Evolutionary conservation across 179 eudicot species (phyloP).

Genomic region (Drosera spatulata): DNA sequence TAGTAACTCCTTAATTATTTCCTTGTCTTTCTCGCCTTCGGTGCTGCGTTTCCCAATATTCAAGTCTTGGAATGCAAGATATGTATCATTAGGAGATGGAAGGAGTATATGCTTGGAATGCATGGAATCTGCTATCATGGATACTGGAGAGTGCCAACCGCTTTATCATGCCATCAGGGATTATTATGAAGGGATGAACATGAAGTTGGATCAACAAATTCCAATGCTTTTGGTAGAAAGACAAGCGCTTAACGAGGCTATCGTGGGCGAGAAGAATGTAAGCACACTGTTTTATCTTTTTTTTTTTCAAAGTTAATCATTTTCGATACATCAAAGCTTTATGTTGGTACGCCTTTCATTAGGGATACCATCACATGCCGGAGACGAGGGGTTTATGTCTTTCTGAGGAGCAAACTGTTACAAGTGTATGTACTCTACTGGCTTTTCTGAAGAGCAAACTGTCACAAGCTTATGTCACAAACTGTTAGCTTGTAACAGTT

Average conservation of each 20-base stretch:
- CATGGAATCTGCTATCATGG: slow-evolving; percentile 97
- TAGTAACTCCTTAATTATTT: not conserved
- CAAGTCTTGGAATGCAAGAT: slow-evolving; percentile 70
- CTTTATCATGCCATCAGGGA: slow-evolving; percentile 92
- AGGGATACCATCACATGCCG: slow-evolving; percentile 98
- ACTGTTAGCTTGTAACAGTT: no score
- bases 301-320: not conserved
- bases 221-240: slow-evolving; percentile 98
- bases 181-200: slow-evolving; percentile 91
- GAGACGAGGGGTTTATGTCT: slow-evolving; percentile 98
- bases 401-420: slow-evolving; percentile 94
- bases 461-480: slow-evolving; percentile 78
- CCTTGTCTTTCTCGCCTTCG: slow-evolving; percentile 1
- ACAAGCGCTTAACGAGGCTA: slow-evolving; percentile 95
- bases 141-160: slow-evolving; percentile 96
- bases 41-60: slow-evolving; percentile 4
- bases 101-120: slow-evolving; percentile 90
- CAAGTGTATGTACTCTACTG: slow-evolving; percentile 49
- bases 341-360: slow-evolving; percentile 1
- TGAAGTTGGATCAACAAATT: slow-evolving; percentile 90
- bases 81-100: slow-evolving; percentile 81
- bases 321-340: not conserved
- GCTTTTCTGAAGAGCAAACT: slow-evolving; percentile 81
- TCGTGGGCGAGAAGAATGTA: slow-evolving; percentile 96
- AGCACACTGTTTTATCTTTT: not conserved